Evolutionary conservation across 371 early-diverging fungal genomes (phyloP).

Genomic region (Mortierella sp.): DNA sequence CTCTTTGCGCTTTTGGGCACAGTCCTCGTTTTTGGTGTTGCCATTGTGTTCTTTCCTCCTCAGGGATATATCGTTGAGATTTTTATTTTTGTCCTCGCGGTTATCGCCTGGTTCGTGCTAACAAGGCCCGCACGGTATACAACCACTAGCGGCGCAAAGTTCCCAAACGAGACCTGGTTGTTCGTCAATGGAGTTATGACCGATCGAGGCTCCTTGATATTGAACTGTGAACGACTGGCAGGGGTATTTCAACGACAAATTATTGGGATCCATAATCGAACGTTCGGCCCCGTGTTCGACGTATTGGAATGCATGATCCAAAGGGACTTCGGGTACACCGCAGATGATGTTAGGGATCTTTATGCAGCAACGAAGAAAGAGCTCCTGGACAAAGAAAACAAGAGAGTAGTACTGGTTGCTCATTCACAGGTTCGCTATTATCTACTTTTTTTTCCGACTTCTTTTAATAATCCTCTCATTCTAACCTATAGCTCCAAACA

Average conservation of each 20-base stretch:
- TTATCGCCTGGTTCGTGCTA: neutral
- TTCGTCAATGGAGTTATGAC: slow-evolving; percentile 10
- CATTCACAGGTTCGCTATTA: slow-evolving; percentile 18
- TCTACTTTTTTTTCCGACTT: neutral
- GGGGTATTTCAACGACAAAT: slow-evolving; percentile 3
- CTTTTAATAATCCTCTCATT: neutral
- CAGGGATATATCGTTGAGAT: neutral
- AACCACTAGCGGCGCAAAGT: neutral
- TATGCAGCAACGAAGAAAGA: slow-evolving; percentile 6
- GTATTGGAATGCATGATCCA: slow-evolving; percentile 2
- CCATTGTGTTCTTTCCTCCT: slow-evolving; percentile 12
- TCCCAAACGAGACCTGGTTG: slow-evolving; percentile 6
- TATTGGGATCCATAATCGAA: slow-evolving; percentile 12
- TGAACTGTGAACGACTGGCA: slow-evolving; percentile 8
- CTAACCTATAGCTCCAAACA: too few species aligned
- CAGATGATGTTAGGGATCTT: slow-evolving; percentile 3
- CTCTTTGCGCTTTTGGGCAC: slow-evolving; percentile 7
- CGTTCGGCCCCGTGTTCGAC: slow-evolving; percentile 9
- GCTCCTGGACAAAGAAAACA: slow-evolving; percentile 3
- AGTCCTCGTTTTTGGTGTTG: slow-evolving; percentile 8
- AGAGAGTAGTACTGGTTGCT: slow-evolving; percentile 6
- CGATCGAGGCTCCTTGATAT: slow-evolving; percentile 1
- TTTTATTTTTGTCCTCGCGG: neutral
- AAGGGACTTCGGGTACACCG: slow-evolving; percentile 6
- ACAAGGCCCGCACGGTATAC: neutral